A percentile compares a stretch with the other conserved stretches of the same genome.
These are phyloP conservation scores for Trametes hirsuta DNA, from an alignment of 1,284 basidiomycete genomes.

Conservation along the genomic window DNA sequence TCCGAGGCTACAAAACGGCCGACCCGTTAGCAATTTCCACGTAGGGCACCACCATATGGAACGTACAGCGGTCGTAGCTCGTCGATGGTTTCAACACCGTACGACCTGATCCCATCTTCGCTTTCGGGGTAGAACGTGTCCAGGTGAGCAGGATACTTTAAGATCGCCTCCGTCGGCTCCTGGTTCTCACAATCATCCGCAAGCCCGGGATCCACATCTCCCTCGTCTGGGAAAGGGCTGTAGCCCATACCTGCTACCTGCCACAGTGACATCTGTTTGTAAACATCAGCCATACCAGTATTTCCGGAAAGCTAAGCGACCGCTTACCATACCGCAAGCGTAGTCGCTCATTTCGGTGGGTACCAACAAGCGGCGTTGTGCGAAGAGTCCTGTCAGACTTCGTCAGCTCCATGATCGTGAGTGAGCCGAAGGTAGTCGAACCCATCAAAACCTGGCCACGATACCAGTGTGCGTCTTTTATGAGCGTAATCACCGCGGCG, in stretches of 20 bases:
- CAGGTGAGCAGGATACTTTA: constrained; percentile 8
- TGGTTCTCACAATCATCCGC: neutral
- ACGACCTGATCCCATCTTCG: constrained; percentile 5
- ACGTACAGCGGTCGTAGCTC: constrained; percentile 13
- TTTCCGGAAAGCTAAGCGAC: neutral
- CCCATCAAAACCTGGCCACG: neutral
- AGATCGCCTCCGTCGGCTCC: constrained; percentile 1
- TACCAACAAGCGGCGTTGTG: constrained; percentile 25
- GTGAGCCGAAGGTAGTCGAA: neutral
- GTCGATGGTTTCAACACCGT: neutral
- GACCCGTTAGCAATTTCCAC: neutral
- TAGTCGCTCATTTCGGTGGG: constrained; percentile 23
- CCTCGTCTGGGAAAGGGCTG: too few species aligned
- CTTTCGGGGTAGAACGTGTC: constrained; percentile 16
- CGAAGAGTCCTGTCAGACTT: constrained; percentile 22
- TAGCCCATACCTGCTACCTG: neutral
- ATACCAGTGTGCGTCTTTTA: constrained; percentile 11
- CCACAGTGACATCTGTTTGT: neutral
- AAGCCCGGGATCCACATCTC: neutral
- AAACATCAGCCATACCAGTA: neutral
- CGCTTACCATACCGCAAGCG: constrained; percentile 26
- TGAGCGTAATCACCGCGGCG: neutral
- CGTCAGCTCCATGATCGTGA: neutral
- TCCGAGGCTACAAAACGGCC: constrained; percentile 1
- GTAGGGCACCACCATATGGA: neutral